Base-by-base conservation (phyloP, 2,329 filamentous ascomycete species). In the Coniochaeta hoffmannii region DNA sequence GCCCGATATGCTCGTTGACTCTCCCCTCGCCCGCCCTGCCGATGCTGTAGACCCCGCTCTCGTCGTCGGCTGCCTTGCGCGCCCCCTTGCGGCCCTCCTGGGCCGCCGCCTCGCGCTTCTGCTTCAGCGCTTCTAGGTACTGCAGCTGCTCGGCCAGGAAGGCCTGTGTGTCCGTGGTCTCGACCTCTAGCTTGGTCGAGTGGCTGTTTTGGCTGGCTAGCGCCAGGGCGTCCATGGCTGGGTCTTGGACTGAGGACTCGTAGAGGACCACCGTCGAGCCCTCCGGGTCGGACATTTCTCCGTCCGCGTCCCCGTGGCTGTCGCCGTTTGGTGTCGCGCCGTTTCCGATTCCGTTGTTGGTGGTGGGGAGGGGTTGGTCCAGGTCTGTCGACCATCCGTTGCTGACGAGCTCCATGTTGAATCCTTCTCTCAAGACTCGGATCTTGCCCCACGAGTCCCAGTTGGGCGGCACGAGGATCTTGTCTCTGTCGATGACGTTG, bases 401-500 rank as follows among this genome's bases (percentile, higher is more conserved):
- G 63, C 90, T 94, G 44, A 96, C 80, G 14, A 82, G 81, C 74
- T 99, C 94, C 22, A 95, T 89, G 62, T 97, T 90, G 64, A 97
- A 97, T 0, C 87, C 89, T 66, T 96, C 94, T 54, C 90, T 84
- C 28, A 97, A 77, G 46, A 97, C 90, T 41, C 93, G 82, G 58
- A 99, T 97, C 73, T 97, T 99, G 57, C 91, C 92, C 89, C 91
- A 97, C 0, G 92, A 97, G 71, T 99, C 94, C 94, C 94, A 99
- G 69, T 97, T 97, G 15, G 92, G 88, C 1, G 93, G 93, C 0
- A 99, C 89, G 5, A 97, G 79, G 55, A 99, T 92, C 77, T 95
- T 95, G 70, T 96, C 92, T 57, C 93, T 82, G 72, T 94, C 94
- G 61, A 95, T 94, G 58, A 95, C 89, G 64, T 96, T 96, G 68